These are phyloP conservation scores for Candida krabiensis DNA, from an alignment of 805 yeast genomes.

Conservation along the genomic window DNA sequence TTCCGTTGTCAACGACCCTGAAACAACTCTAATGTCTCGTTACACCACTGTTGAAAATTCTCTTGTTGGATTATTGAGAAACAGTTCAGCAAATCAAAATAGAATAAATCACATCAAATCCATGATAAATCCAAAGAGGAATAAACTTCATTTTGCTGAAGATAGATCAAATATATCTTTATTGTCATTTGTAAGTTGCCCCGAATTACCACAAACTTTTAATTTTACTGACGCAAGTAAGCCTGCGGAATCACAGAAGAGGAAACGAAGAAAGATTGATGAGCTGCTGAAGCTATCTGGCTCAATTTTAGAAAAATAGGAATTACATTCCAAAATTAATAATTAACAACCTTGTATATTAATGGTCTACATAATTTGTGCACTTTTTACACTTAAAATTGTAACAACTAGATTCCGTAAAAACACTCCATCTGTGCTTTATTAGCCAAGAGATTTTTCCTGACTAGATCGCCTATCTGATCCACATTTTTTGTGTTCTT, in stretches of 20 bases:
- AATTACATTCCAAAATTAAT: conserved; percentile 11
- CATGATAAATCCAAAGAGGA: conserved; percentile 8
- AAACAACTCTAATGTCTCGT: conserved; percentile 17
- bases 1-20: not conserved
- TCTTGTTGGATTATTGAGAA: conserved; percentile 11
- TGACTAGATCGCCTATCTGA: conserved; percentile 19
- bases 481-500: conserved; percentile 18
- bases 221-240: conserved; percentile 7
- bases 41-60: conserved; percentile 18
- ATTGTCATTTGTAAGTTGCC: conserved; percentile 8
- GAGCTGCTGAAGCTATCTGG: conserved; percentile 27
- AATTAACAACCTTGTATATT: conserved; percentile 9
- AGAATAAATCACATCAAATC: conserved; percentile 14
- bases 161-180: conserved; percentile 11
- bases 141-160: conserved; percentile 1
- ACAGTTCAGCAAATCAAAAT: conserved; percentile 7
- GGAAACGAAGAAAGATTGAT: conserved; percentile 16
- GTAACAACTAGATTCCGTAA: conserved; percentile 10
- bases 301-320: conserved; percentile 20
- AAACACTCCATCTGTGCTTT: conserved; percentile 30
- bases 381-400: no score
- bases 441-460: conserved; percentile 20
- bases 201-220: conserved; percentile 8
- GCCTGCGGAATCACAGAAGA: conserved; percentile 8
- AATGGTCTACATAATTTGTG: conserved; percentile 3